Conservation (phyloP, 352 stramenopile species). For the Phytophthora multivora region DNA sequence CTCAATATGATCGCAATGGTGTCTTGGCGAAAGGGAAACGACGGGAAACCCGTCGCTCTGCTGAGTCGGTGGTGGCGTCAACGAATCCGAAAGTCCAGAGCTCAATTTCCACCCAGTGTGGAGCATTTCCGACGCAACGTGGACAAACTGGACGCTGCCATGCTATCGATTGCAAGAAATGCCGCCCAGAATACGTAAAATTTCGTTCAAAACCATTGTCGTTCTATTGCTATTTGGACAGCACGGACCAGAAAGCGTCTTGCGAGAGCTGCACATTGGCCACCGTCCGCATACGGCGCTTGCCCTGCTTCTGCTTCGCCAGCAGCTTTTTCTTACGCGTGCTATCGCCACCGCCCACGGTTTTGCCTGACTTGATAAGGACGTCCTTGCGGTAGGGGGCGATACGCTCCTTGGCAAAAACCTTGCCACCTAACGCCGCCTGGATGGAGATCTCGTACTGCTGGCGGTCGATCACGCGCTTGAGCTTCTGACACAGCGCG, state of each 20-base stretch:
- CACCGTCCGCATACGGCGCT: slow-evolving; percentile 97
- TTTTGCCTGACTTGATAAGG: slow-evolving; percentile 95
- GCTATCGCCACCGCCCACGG: slow-evolving; percentile 96
- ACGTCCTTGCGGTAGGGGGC: slow-evolving; percentile 97
- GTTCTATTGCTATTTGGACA: slow-evolving; percentile 81
- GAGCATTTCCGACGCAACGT: slow-evolving; percentile 16
- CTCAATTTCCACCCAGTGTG: neutral
- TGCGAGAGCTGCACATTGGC: slow-evolving; percentile 97
- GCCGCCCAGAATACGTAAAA: neutral
- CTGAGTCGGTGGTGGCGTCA: slow-evolving; percentile 23
- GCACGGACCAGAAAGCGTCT: slow-evolving; percentile 98
- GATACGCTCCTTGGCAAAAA: slow-evolving; percentile 98
- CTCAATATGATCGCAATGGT: slow-evolving; percentile 22
- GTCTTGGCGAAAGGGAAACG: slow-evolving; percentile 1
- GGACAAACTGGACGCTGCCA: slow-evolving; percentile 21
- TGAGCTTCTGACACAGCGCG: slow-evolving; percentile 94
- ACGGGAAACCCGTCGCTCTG: slow-evolving; percentile 15
- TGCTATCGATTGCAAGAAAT: slow-evolving; percentile 12
- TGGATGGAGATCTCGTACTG: slow-evolving; percentile 99
- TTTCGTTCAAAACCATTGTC: neutral
- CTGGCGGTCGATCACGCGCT: slow-evolving; percentile 96
- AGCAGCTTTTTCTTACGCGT: slow-evolving; percentile 99
- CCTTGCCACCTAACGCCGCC: slow-evolving; percentile 93
- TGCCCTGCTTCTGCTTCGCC: slow-evolving; percentile 99
- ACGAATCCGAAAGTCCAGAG: slow-evolving; percentile 6